Base-by-base conservation (phyloP, 495 filamentous ascomycete species). In the Eremomyces bilateralis region DNA sequence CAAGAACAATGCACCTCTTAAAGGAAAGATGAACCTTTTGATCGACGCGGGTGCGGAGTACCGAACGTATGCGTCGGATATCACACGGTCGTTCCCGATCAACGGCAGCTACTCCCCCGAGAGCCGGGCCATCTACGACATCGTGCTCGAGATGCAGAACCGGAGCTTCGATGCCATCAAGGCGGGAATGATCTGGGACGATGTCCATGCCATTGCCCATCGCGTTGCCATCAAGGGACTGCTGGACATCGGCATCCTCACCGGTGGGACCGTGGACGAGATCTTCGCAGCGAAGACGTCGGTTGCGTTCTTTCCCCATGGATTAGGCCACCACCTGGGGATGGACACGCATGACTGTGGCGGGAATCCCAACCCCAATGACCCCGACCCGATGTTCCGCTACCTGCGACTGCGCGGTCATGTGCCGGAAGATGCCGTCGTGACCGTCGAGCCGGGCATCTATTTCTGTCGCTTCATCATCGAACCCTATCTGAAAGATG, bases 391-490 rank as follows among this genome's bases (percentile, higher is more conserved):
- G 28, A 76, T 94, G 67, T 92, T 88, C 52, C 62, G 63, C 17
- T 92, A 90, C 43, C 56, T 99, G 28, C 64, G 88, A 31, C 74
- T 92, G n/a, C 57, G 88, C 29, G 76, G 80, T 8, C 62, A 52
- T 15, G 44, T 92, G 32, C 79, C 80, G 11, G 76, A 69, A 1
- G 73, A 75, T 16, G 71, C 72, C 29, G 76, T 93, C 12, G 69
- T 93, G 38, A 93, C 84, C 15, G 82, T 92, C 25, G 84, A 93
- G 54, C 83, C 84, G 29, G 83, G 82, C 19, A 73, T 92, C 34
- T 94, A 93, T 50, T 99, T 95, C 50, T 92, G 84, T 52, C 64
- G 69, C 29, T 95, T 85, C 49, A 93, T 94, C 40, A 79, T 97
- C 41, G 71, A 76, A 31, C 83, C 81, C 4, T 84, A 72, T 49